Conservation (phyloP, 768 basidiomycete genomes). For the Dacryopinax spathularia region DNA sequence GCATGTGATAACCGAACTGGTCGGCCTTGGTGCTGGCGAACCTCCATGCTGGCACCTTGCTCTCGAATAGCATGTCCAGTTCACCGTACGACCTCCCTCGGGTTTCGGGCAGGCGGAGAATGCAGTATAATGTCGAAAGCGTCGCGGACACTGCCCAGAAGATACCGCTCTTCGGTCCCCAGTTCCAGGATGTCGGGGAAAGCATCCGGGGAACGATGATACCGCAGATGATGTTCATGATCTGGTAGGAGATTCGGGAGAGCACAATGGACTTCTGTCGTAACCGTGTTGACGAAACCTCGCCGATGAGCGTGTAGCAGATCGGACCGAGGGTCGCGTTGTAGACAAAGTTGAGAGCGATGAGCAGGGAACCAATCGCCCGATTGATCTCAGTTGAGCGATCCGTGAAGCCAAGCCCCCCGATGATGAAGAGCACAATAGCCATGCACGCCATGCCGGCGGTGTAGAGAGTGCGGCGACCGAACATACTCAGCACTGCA, state of each 20-base stretch:
- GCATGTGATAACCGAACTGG: constrained; percentile 3
- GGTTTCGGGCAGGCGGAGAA: constrained; percentile 18
- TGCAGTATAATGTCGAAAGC: constrained; percentile 12
- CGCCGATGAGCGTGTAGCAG: constrained; percentile 22
- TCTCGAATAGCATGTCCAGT: constrained; percentile 28
- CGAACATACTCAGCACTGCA: constrained; percentile 19
- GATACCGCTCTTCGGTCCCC: constrained; percentile 17
- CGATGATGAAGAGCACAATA: constrained; percentile 22
- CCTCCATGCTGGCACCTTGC: constrained; percentile 22
- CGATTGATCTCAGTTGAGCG: constrained; percentile 11
- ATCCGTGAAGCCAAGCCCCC: constrained; percentile 19
- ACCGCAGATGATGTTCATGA: constrained; percentile 15
- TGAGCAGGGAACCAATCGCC: constrained; percentile 23
- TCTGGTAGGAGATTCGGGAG: constrained; percentile 15
- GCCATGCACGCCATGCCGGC: constrained; percentile 20
- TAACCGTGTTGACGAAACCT: constrained; percentile 22
- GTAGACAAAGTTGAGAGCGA: constrained; percentile 24
- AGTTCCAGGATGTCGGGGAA: neutral
- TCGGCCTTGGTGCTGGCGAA: constrained; percentile 21
- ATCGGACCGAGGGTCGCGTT: constrained; percentile 23
- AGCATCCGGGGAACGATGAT: constrained; percentile 12
- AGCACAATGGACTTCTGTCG: constrained; percentile 24
- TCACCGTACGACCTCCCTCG: constrained; percentile 18
- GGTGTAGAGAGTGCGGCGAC: constrained; percentile 27
- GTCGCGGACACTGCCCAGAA: constrained; percentile 16